A percentile compares a stretch with the other conserved stretches of the same genome.
Evolutionary conservation across 2,329 filamentous ascomycete genomes (phyloP).

Genomic region (Emericellopsis atlantica): DNA sequence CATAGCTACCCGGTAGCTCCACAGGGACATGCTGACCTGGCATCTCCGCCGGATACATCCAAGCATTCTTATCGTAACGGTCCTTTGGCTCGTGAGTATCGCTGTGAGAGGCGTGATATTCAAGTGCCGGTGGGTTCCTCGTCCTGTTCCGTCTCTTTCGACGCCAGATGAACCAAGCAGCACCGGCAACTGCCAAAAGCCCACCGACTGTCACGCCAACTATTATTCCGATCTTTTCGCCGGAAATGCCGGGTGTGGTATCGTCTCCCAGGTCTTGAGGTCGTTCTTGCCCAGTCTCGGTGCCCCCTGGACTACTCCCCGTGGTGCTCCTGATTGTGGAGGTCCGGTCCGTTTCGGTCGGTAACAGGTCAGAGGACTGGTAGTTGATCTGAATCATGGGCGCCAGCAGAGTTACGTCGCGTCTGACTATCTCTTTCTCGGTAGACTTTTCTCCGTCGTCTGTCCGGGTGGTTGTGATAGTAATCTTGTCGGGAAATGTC

Average conservation of each 20-base stretch:
- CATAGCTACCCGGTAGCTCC: too few species aligned
- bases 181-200: conserved; percentile 1
- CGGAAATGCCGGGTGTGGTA: not conserved
- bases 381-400: conserved; percentile 17
- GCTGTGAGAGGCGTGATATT: too few species aligned
- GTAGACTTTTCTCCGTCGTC: too few species aligned
- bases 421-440: conserved; percentile 2
- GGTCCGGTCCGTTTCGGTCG: conserved; percentile 4
- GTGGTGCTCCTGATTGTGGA: not conserved
- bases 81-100: too few species aligned
- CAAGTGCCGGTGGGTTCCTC: too few species aligned
- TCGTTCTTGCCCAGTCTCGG: too few species aligned
- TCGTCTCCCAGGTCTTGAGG: too few species aligned
- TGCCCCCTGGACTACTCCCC: not conserved
- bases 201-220: conserved; percentile 7
- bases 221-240: conserved; percentile 8
- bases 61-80: too few species aligned
- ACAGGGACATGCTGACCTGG: too few species aligned
- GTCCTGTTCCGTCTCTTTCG: not conserved
- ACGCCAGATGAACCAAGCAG: conserved; percentile 3
- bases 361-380: conserved; percentile 9
- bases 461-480: too few species aligned
- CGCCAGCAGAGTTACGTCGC: conserved; percentile 9
- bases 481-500: too few species aligned
- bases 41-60: too few species aligned